Evolutionary conservation across 2,329 filamentous ascomycete species (phyloP).

Genomic region (Sclerotinia sclerotiorum): DNA sequence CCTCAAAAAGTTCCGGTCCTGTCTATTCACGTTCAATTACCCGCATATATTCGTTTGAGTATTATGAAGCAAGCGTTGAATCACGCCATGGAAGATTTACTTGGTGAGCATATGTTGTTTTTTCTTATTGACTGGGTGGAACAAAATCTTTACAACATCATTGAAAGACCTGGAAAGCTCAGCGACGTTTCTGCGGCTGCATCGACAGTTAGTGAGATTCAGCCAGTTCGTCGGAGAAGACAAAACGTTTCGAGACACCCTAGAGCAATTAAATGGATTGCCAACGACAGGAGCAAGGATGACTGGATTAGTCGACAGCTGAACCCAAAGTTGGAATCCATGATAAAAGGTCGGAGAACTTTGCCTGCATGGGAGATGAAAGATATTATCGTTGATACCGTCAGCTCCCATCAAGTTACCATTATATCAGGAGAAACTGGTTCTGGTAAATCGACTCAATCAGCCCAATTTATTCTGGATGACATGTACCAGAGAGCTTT

Average conservation of each 20-base stretch:
- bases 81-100: conserved; percentile 67
- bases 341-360: conserved; percentile 69
- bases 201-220: conserved; percentile 59
- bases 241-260: conserved; percentile 48
- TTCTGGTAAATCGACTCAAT: conserved; percentile 95
- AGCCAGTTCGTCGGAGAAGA: conserved; percentile 32
- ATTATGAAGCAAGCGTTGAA: conserved; percentile 75
- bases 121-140: conserved; percentile 91
- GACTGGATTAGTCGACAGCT: conserved; percentile 70
- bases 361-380: conserved; percentile 87
- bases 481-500: conserved; percentile 77
- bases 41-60: conserved; percentile 90
- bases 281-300: conserved; percentile 59
- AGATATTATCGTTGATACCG: conserved; percentile 72
- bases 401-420: conserved; percentile 78
- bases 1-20: conserved; percentile 68
- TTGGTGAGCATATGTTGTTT: conserved; percentile 89
- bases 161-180: conserved; percentile 79
- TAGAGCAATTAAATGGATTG: conserved; percentile 62
- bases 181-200: conserved; percentile 80
- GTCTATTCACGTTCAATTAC: conserved; percentile 68
- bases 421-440: conserved; percentile 98
- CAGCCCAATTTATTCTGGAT: conserved; percentile 92
- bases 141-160: conserved; percentile 75
- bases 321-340: conserved; percentile 65